Evolutionary conservation across 345 rosid genomes (phyloP), one percentile per base, ranked within the genome.

Genomic region (Adansonia digitata): DNA sequence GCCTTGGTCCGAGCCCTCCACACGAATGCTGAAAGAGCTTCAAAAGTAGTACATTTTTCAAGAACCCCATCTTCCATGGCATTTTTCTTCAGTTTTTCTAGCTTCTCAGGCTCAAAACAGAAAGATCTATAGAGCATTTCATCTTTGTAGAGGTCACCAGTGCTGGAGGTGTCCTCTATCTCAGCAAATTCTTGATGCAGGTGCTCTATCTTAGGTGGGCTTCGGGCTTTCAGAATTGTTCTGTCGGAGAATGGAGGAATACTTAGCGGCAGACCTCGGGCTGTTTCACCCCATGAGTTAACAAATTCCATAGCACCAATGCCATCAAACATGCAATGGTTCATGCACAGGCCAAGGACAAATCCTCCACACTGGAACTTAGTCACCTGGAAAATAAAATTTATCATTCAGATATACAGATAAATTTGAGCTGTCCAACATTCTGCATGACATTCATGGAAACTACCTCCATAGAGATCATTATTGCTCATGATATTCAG

Each of bases 241-340:
- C 94, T 68, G 82, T 91, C 92, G 7, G 80, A 55, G 78, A 88
- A 88, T 3, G 97, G 94, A 51, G 87, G 88, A 65, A 83, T 75
- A 35, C 85, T 53, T 39, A 88, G 77, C 22, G 91, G 87, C 75
- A 88, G 55, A 63, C 97, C 91, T 82, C 97, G 82, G 69, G 97
- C 94, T 34, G 83, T 82, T 82, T 91, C 91, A 45, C 91, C 94
- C 94, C 97, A 91, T 29, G 94, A 87, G 75, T 88, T 91, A 48
- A 91, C 97, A 74, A 91, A 91, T 69, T 91, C 97, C 97, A 91
- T 91, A 1, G 97, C 97, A 53, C 90, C 97, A 64, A 91, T 91
- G 11, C 97, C 97, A 76, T 91, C 97, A 31, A 91, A 86, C 92
- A 91, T 88, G 75, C 97, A 91, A 62, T 91, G 97, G 60, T 89